phyloP scores from a whole-genome alignment of 345 rosid genomes.

The Barbarea vulgaris region DNA sequence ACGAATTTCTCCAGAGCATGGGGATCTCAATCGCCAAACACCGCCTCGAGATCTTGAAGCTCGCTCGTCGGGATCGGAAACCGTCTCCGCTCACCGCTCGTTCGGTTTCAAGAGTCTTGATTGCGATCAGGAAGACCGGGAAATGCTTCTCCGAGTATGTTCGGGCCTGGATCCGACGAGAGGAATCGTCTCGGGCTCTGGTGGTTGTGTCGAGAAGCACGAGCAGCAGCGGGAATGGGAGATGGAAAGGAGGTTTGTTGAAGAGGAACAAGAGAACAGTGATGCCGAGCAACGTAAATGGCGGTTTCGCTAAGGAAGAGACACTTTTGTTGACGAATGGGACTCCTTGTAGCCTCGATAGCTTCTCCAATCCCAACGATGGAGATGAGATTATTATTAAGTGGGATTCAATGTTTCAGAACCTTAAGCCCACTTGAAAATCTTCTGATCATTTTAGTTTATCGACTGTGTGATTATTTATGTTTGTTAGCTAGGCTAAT shows the following conservation, averaged over 20 bases:
- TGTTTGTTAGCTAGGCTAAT: not conserved
- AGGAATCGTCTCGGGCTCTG: conserved; percentile 59
- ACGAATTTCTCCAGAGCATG: conserved; percentile 96
- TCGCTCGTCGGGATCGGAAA: conserved; percentile 57
- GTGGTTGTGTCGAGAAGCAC: conserved; percentile 50
- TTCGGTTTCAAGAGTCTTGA: conserved; percentile 54
- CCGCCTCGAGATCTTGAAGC: conserved; percentile 90
- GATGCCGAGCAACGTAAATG: conserved; percentile 24
- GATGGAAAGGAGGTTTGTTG: conserved; percentile 68
- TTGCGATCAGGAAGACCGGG: conserved; percentile 67
- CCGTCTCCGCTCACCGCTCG: conserved; percentile 28
- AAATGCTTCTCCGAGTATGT: conserved; percentile 51
- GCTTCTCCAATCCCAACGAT: conserved; percentile 54
- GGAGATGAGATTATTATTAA: conserved; percentile 68
- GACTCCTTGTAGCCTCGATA: conserved; percentile 47
- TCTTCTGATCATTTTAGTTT: not conserved
- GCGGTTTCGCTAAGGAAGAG: conserved; percentile 39
- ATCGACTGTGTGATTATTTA: not conserved
- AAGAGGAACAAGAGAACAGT: conserved; percentile 66
- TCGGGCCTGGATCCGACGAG: conserved; percentile 51
- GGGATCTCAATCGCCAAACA: conserved; percentile 95
- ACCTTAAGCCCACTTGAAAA: conserved; percentile 78
- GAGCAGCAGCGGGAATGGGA: conserved; percentile 41
- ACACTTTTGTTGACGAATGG: conserved; percentile 71
- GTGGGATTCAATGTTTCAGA: conserved; percentile 96